Evolutionary conservation across 352 stramenopile species (phyloP).

Genomic region (Globisporangium echinulatum): DNA sequence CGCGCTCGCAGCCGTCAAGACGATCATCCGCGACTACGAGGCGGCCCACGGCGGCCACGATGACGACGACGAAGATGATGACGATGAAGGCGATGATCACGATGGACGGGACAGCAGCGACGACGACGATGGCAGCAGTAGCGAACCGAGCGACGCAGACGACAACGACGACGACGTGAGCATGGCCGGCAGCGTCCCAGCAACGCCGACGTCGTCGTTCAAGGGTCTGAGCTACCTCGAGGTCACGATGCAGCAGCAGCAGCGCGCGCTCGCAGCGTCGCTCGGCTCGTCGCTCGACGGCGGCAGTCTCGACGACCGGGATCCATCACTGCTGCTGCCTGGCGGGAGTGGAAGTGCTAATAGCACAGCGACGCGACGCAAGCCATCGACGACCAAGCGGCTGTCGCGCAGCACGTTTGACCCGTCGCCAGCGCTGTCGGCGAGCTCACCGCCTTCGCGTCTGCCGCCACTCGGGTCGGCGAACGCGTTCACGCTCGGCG

Average conservation of each 20-base stretch:
- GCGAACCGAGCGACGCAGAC: conserved; percentile 18
- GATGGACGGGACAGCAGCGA: conserved; percentile 11
- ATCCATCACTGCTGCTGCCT: background rate
- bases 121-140: conserved; percentile 29
- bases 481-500: conserved; percentile 50
- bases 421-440: conserved; percentile 58
- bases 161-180: conserved; percentile 33
- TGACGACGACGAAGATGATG: conserved; percentile 24
- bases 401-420: conserved; percentile 49
- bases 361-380: background rate
- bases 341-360: too few species aligned
- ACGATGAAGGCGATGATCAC: conserved; percentile 36
- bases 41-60: conserved; percentile 37
- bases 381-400: conserved; percentile 5
- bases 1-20: conserved; percentile 51
- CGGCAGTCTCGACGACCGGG: conserved; percentile 35
- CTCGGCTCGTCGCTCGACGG: conserved; percentile 44
- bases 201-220: conserved; percentile 25
- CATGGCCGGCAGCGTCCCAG: conserved; percentile 40
- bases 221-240: conserved; percentile 49
- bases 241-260: conserved; percentile 17
- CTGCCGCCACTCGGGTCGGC: conserved; percentile 45
- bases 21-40: conserved; percentile 52
- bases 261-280: conserved; percentile 47
- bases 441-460: conserved; percentile 59